Conservation (phyloP, 2,329 filamentous ascomycete genomes). For the Verticillium nubilum region DNA sequence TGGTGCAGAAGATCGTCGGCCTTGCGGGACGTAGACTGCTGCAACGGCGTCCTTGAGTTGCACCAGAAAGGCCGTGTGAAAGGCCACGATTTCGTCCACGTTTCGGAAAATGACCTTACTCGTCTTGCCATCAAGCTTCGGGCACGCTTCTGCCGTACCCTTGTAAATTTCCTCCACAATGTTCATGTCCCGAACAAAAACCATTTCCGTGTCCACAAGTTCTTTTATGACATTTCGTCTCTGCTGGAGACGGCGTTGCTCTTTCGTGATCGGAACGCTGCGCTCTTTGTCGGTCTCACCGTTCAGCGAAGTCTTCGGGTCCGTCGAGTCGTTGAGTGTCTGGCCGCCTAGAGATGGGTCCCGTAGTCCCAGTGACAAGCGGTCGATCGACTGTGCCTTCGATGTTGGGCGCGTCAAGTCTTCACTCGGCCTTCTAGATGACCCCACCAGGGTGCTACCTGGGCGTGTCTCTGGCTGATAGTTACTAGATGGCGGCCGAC, state of each 20-base stretch:
- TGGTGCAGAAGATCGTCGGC: constrained; percentile 33
- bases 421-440: constrained; percentile 38
- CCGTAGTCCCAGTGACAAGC: constrained; percentile 35
- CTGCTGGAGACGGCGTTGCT: constrained; percentile 69
- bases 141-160: constrained; percentile 77
- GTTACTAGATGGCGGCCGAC: constrained; percentile 26
- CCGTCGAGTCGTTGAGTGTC: constrained; percentile 29
- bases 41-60: constrained; percentile 75
- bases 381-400: constrained; percentile 40
- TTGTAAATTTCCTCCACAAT: constrained; percentile 98
- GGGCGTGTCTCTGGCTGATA: constrained; percentile 36
- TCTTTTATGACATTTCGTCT: constrained; percentile 85
- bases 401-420: constrained; percentile 36
- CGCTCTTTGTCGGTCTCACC: constrained; percentile 28
- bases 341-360: constrained; percentile 33
- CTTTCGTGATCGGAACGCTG: constrained; percentile 41
- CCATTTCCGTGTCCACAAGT: constrained; percentile 85
- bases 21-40: constrained; percentile 69
- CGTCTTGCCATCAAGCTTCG: constrained; percentile 75
- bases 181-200: constrained; percentile 92
- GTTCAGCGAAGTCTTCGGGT: constrained; percentile 22
- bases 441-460: constrained; percentile 34
- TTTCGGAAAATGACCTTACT: constrained; percentile 91
- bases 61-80: constrained; percentile 74
- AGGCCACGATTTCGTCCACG: constrained; percentile 81